phyloP scores from a whole-genome alignment of 176 grass and related monocot species.

The Stipa capillata region DNA sequence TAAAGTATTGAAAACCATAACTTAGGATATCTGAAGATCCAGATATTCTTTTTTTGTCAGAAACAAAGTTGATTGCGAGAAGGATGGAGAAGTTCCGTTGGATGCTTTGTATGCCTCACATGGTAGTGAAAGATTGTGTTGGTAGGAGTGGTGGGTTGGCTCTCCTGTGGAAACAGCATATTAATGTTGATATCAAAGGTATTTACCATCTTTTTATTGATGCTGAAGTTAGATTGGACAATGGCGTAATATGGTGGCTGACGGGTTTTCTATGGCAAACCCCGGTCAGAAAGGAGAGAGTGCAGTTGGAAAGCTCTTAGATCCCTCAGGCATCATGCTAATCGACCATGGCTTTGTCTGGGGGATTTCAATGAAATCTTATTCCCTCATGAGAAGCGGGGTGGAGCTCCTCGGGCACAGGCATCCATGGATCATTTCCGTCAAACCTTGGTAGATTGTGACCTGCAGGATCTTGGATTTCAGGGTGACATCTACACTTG shows the following conservation, averaged over 20 bases:
- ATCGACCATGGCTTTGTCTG: not conserved
- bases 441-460: not conserved
- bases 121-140: too few relatives aligned
- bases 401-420: not conserved
- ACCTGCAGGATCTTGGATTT: not conserved
- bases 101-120: too few relatives aligned
- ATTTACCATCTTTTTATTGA: too few relatives aligned
- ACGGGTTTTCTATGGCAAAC: not conserved
- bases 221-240: too few relatives aligned
- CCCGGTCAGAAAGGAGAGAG: not conserved
- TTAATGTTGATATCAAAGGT: too few relatives aligned
- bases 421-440: not conserved
- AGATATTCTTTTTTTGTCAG: too few relatives aligned
- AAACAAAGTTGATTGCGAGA: too few relatives aligned
- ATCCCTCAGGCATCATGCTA: not conserved
- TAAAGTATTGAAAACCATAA: too few relatives aligned
- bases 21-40: too few relatives aligned
- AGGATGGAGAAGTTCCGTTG: too few relatives aligned
- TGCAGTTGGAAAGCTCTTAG: not conserved
- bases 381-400: not conserved
- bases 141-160: too few relatives aligned
- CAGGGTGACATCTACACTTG: not conserved
- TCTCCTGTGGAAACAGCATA: too few relatives aligned
- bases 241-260: not conserved
- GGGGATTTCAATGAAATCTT: not conserved